phyloP scores from a whole-genome alignment of 75 land plant species.

The Pinus tabuliformis region DNA sequence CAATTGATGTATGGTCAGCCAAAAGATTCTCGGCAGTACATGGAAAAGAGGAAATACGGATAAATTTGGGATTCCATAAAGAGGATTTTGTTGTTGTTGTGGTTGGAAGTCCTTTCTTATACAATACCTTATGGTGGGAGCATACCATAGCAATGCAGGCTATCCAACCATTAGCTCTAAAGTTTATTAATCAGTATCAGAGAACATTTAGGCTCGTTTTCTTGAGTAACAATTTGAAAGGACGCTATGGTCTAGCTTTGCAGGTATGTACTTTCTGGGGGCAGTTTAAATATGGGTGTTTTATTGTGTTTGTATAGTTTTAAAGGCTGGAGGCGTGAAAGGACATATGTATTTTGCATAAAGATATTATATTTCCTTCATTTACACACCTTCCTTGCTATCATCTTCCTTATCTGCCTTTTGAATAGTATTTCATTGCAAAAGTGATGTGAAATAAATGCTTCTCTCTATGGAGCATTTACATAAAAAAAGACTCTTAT shows the following conservation, averaged over 20 bases:
- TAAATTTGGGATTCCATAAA: constrained; percentile 33
- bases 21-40: constrained; percentile 51
- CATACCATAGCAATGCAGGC: constrained; percentile 72
- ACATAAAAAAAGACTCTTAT: background rate
- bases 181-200: constrained; percentile 14
- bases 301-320: background rate
- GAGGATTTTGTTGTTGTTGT: constrained; percentile 63
- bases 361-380: background rate
- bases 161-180: constrained; percentile 42
- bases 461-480: background rate
- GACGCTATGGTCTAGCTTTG: constrained; percentile 36
- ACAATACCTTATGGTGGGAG: constrained; percentile 67
- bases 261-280: constrained; percentile 32
- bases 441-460: background rate
- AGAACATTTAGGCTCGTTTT: constrained; percentile 49
- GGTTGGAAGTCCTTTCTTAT: constrained; percentile 77
- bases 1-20: constrained; percentile 68
- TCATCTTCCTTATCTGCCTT: background rate
- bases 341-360: background rate
- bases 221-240: constrained; percentile 68
- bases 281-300: background rate
- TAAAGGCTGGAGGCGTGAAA: background rate
- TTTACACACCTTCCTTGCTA: background rate
- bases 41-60: constrained; percentile 39
- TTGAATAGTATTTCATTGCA: background rate